A percentile compares a stretch with the other conserved stretches of the same genome.
phyloP scores from a whole-genome alignment of 352 stramenopile species.

The Phytophthora citricola region DNA sequence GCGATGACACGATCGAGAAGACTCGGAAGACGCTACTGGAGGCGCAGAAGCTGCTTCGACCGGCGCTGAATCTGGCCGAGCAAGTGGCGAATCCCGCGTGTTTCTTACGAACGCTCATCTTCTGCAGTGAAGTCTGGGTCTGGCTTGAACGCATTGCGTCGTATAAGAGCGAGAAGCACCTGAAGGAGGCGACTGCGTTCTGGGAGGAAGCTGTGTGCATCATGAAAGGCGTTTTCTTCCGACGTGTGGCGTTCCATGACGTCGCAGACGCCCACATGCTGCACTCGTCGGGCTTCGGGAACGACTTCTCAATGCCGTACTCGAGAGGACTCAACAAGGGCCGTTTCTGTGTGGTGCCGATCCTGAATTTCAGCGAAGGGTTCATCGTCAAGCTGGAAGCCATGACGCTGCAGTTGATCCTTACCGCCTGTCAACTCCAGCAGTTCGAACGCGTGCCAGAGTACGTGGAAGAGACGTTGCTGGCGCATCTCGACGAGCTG shows the following conservation, averaged over 20 bases:
- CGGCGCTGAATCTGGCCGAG: constrained; percentile 66
- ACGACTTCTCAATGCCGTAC: constrained; percentile 38
- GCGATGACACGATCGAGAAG: constrained; percentile 66
- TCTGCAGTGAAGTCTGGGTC: constrained; percentile 75
- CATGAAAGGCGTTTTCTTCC: constrained; percentile 81
- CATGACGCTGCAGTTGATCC: constrained; percentile 75
- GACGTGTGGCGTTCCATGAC: constrained; percentile 75
- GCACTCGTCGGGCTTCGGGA: constrained; percentile 38
- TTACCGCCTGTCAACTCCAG: constrained; percentile 79
- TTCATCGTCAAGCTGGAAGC: constrained; percentile 75
- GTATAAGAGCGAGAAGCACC: constrained; percentile 78
- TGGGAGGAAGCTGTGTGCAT: constrained; percentile 83
- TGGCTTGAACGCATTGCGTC: constrained; percentile 79
- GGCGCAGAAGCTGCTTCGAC: constrained; percentile 70
- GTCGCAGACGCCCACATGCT: constrained; percentile 36
- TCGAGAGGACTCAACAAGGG: constrained; percentile 35
- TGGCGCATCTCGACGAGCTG: constrained; percentile 76
- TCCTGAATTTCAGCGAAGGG: constrained; percentile 84
- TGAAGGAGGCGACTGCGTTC: constrained; percentile 80
- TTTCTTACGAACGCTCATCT: constrained; percentile 71
- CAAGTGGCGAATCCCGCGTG: constrained; percentile 64
- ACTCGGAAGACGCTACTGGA: constrained; percentile 69
- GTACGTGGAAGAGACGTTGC: constrained; percentile 74
- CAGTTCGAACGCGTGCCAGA: constrained; percentile 78
- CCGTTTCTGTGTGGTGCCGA: constrained; percentile 76